These are phyloP conservation scores for Didymella glomerata DNA, from an alignment of 2,329 filamentous ascomycete species.

Conservation along the genomic window DNA sequence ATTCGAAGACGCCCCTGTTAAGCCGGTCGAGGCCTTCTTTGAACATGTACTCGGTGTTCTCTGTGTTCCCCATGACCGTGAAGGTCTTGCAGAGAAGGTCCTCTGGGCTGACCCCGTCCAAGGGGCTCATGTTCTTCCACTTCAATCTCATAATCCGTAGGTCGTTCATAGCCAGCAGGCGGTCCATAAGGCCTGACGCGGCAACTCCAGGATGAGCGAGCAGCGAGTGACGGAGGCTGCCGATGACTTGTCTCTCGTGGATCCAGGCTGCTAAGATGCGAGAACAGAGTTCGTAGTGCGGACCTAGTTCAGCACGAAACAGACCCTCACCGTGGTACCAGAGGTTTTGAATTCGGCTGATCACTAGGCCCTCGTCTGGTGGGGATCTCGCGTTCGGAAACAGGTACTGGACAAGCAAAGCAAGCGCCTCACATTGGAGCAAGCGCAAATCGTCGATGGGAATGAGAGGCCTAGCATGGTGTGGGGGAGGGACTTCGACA, in stretches of 20 bases:
- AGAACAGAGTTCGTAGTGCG: constrained; percentile 39
- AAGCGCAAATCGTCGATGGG: constrained; percentile 33
- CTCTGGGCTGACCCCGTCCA: constrained; percentile 44
- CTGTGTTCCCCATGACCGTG: constrained; percentile 44
- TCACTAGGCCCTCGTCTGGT: constrained; percentile 37
- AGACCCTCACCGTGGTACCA: constrained; percentile 40
- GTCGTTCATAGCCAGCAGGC: constrained; percentile 47
- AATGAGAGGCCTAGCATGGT: constrained; percentile 17
- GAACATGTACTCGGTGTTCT: constrained; percentile 46
- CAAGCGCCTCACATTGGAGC: constrained; percentile 46
- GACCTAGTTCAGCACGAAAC: constrained; percentile 39
- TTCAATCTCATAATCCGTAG: constrained; percentile 45
- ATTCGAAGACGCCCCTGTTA: constrained; percentile 44
- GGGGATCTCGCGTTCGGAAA: constrained; percentile 36
- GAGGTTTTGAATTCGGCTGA: constrained; percentile 39
- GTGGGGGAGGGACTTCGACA: constrained; percentile 24
- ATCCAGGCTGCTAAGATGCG: constrained; percentile 46
- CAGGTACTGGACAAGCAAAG: constrained; percentile 43
- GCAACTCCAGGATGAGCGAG: constrained; percentile 35
- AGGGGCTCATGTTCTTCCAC: constrained; percentile 49
- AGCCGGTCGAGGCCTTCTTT: constrained; percentile 44
- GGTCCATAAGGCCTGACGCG: constrained; percentile 41
- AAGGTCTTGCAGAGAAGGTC: constrained; percentile 47
- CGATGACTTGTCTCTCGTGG: constrained; percentile 43
- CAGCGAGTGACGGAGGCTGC: constrained; percentile 36